Evolutionary conservation across 2,329 filamentous ascomycete species (phyloP), one percentile per base, ranked within the genome.

Genomic region (Verticillium longisporum): DNA sequence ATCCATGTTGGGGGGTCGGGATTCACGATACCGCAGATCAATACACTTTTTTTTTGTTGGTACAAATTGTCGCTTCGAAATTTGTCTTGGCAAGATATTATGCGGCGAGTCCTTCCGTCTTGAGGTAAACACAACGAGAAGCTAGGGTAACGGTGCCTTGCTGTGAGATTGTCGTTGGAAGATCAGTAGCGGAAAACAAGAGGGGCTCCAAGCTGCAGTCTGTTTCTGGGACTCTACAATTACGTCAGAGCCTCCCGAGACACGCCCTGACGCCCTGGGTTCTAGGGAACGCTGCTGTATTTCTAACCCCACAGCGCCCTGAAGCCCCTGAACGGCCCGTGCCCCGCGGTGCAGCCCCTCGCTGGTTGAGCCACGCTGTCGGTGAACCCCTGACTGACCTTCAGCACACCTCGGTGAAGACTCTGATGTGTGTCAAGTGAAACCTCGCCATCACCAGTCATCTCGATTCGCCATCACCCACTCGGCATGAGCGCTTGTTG

Each of bases 1-100:
- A 18, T 65, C 60, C 62, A 64, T 62, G 45, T 31, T 41, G 21
- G 45, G 32, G 37, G 15, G 18, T 55, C 14, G 2, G 21, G n/a
- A 18, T 18, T 15, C 45, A 7, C 13, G 18, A 26, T 13, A 50
- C 18, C 18, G 11, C 7, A n/a, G 5, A 50, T 21, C 21, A n/a
- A 50, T 50, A 15, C 45, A 50, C 5, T 50, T 21, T n/a, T 50
- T 18, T 18, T 21, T 21, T 21, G 4, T 26, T 26, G n/a, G 21
- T 9, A 11, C 21, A 26, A 26, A 26, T 26, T 26, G 26, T 21
- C 15, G 21, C n/a, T 21, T 26, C n/a, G 1, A 1, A 21, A 1
- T 7, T 50, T 18, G 18, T 11, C 45, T 26, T 50, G 45, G n/a
- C 45, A 36, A 36, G 34, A 36, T 36, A 36, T 10, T 36, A 9